Evolutionary conservation across 2,329 filamentous ascomycete species (phyloP), one percentile per base, ranked within the genome.

Genomic region (Botrytis porri): DNA sequence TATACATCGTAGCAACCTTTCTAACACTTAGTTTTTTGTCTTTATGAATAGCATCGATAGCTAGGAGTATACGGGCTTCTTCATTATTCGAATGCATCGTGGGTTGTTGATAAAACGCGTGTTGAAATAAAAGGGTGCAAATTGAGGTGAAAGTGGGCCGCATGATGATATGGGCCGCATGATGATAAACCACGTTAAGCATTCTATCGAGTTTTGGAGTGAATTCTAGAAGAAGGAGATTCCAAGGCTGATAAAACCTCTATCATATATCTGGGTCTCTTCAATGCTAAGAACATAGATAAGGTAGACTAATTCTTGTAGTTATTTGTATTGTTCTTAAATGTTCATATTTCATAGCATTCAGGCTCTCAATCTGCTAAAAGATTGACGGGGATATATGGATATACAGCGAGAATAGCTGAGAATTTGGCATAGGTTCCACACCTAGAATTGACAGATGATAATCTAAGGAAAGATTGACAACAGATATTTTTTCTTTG

Each of bases 361-460:
- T 3, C 3, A 29, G n/a, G 14, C 6, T 29, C 2, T 54, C 14
- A n/a, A 29, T 29, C 6, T 16, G 51, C n/a, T 8, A 29, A 54
- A 6, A 54, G 14, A 51, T n/a, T 14, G 25, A 51, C 12, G 25
- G 22, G 25, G n/a, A 14, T n/a, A n/a, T 16, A 51, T 7, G 12
- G 5, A n/a, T n/a, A 3, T 14, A 51, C 48, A 25, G 0, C 8
- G 1, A 14, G 12, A 51, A 51, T 14, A 51, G 48, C 25, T n/a
- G 3, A n/a, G 10, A n/a, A 51, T n/a, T 2, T 51, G 25, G 25
- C 4, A 4, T 18, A 0, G 3, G 2, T 29, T 29, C 6, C 8
- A 18, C 3, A 25, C 2, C 6, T 54, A 2, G 6, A 9, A 29
- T 16, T 22, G 3, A 54, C 6, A 29, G n/a, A 54, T 3, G n/a